Percentiles rank a stretch among this genome's conserved stretches.
Evolutionary conservation across 768 basidiomycete genomes (phyloP).

Genomic region (Amanita thiersii): DNA sequence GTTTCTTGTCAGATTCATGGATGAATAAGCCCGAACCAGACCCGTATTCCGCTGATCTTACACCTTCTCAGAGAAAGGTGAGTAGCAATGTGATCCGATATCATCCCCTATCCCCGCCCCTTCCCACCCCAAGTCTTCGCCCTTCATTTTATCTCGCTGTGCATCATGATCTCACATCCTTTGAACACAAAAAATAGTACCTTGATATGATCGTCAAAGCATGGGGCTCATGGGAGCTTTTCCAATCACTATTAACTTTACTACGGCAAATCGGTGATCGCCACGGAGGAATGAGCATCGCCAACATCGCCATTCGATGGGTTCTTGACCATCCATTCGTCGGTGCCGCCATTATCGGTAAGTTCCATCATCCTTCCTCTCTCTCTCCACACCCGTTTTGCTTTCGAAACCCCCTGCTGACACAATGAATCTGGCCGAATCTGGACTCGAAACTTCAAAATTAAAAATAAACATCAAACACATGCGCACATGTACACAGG

Average conservation of each 20-base stretch:
- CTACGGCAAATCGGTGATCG: conserved; percentile 60
- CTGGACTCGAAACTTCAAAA: neutral
- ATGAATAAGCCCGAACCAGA: conserved; percentile 61
- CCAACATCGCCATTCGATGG: conserved; percentile 79
- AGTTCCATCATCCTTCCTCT: conserved; percentile 7
- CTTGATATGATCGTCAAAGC: conserved; percentile 74
- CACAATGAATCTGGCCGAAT: neutral
- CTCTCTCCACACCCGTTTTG: neutral
- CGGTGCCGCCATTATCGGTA: conserved; percentile 75
- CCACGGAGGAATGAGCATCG: conserved; percentile 57
- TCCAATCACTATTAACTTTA: conserved; percentile 54
- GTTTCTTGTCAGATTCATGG: conserved; percentile 76
- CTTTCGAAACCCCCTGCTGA: neutral
- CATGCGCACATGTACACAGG: conserved; percentile 37
- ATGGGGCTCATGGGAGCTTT: conserved; percentile 74
- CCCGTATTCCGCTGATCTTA: conserved; percentile 56
- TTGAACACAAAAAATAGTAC: conserved; percentile 38
- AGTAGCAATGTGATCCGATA: conserved; percentile 11
- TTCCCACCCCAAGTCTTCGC: neutral
- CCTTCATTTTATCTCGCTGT: neutral
- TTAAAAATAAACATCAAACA: neutral
- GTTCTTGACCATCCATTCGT: conserved; percentile 72
- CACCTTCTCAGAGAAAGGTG: conserved; percentile 81
- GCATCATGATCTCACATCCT: neutral
- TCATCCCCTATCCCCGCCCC: conserved; percentile 5